Conservation (phyloP, 257 asterid genomes). For the Solanum verrucosum region DNA sequence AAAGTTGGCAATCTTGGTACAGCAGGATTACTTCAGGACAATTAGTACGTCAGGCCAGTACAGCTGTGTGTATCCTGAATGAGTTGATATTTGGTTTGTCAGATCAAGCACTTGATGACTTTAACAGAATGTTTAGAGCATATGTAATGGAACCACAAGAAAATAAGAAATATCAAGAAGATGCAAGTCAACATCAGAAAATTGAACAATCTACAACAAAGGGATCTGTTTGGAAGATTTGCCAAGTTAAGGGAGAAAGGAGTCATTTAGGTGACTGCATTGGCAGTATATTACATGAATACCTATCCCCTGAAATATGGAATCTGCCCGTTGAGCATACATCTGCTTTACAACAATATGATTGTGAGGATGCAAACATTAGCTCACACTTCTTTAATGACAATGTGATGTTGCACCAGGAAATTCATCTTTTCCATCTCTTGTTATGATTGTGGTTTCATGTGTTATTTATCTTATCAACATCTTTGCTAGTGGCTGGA, state of each 20-base stretch:
- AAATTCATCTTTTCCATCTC: conserved; percentile 18
- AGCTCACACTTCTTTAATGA: conserved; percentile 59
- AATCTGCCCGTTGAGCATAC: conserved; percentile 62
- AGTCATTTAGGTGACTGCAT: conserved; percentile 56
- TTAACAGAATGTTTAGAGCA: conserved; percentile 32
- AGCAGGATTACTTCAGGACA: conserved; percentile 66
- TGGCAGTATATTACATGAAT: conserved; percentile 82
- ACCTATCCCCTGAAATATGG: conserved; percentile 90
- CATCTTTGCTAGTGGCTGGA: background rate
- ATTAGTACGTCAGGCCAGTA: conserved; percentile 84
- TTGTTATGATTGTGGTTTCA: background rate
- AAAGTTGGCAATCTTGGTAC: conserved; percentile 89
- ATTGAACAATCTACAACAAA: conserved; percentile 21
- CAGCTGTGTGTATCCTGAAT: conserved; percentile 76
- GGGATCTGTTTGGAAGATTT: conserved; percentile 23
- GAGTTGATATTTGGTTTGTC: conserved; percentile 89
- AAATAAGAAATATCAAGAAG: conserved; percentile 13
- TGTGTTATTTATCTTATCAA: background rate
- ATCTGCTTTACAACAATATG: conserved; percentile 34
- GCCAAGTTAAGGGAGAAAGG: conserved; percentile 29
- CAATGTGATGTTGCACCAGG: conserved; percentile 92
- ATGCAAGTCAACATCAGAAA: conserved; percentile 11
- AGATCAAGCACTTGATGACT: conserved; percentile 40
- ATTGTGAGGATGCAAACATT: conserved; percentile 42
- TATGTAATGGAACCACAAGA: conserved; percentile 11